Percentiles rank a stretch among this genome's conserved stretches.
These are phyloP conservation scores for Pleurotus salmoneostramineus DNA, from an alignment of 768 basidiomycete species.

Conservation along the genomic window DNA sequence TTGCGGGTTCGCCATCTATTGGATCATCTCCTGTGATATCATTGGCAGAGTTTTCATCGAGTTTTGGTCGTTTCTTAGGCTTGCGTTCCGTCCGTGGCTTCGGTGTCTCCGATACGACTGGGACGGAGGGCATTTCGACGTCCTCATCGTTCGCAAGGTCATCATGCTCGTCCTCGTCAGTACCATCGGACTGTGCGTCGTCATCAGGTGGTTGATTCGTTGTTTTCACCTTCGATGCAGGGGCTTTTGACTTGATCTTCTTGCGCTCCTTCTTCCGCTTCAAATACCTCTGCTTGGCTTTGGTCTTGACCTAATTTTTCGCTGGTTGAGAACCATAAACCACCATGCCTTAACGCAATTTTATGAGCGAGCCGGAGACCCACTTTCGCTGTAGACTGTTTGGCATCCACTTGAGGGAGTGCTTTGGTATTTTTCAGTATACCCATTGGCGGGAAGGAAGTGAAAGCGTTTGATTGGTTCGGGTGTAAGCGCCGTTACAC, in stretches of 20 bases:
- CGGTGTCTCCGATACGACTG: constrained; percentile 12
- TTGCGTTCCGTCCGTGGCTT: constrained; percentile 12
- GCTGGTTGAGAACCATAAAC: constrained; percentile 1
- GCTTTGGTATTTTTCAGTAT: not conserved
- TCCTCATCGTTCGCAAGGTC: constrained; percentile 9
- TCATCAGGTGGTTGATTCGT: not conserved
- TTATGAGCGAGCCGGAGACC: not conserved
- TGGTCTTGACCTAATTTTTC: constrained; percentile 33
- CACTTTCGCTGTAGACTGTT: constrained; percentile 2
- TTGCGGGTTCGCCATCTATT: not conserved
- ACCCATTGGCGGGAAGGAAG: not conserved
- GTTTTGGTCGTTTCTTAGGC: constrained; percentile 43
- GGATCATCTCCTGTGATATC: constrained; percentile 18
- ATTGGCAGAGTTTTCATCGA: constrained; percentile 15
- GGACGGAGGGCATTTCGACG: constrained; percentile 11
- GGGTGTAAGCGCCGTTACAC: no score
- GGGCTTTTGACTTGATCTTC: constrained; percentile 32
- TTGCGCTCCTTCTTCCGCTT: constrained; percentile 67
- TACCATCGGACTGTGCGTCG: not conserved
- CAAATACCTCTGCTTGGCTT: constrained; percentile 69
- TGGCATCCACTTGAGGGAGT: not conserved
- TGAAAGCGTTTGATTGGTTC: no score
- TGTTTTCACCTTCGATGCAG: not conserved
- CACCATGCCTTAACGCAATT: not conserved
- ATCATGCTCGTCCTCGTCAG: constrained; percentile 17